Evolutionary conservation across 108 stramenopile genomes (phyloP), one percentile per base, ranked within the genome.

Genomic region (Skeletonema tropicum): DNA sequence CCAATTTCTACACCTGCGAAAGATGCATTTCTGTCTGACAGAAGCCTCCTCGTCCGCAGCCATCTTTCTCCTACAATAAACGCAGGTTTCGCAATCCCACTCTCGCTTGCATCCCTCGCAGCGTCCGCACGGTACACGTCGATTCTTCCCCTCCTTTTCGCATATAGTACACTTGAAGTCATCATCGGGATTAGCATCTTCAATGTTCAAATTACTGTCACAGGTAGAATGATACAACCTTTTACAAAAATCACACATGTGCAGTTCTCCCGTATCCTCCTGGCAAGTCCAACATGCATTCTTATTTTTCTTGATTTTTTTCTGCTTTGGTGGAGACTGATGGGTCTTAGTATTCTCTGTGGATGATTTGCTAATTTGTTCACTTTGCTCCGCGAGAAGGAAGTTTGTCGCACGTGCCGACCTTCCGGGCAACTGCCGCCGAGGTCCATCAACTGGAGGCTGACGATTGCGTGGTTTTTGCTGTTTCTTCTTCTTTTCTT

Each of bases 101-200:
- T 63, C 67, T n/a, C 72, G 61, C 1, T 39, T 63, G 57, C 79
- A 80, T 38, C 66, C 79, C 19, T 38, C 30, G 31, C 79, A 80
- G 4, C 57, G 60, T 5, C 79, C 79, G 42, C 79, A 80, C 15
- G 76, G 64, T 1, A 77, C 70, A 36, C 76, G 76, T 15, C 77
- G 71, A 15, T 41, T 61, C 64, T 55, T 71, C 26, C 57, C 57
- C 2, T 38, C 32, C 33, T 42, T 48, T 63, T 63, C 61, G 49
- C 75, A 76, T 11, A 61, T 48, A 5, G 21, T 31, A 48, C 75
- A 64, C 26, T 60, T 64, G 64, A 68, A 73, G n/a, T 66, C 68
- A 11, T 59, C 66, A 9, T 45, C 64, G 38, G 79, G 6, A 25
- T 36, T 6, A 6, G 52, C 52, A 52, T 19, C 13, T 19, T 49